These are phyloP conservation scores for Cladosporium oxysporum DNA, from an alignment of 2,329 filamentous ascomycete species.

Conservation along the genomic window DNA sequence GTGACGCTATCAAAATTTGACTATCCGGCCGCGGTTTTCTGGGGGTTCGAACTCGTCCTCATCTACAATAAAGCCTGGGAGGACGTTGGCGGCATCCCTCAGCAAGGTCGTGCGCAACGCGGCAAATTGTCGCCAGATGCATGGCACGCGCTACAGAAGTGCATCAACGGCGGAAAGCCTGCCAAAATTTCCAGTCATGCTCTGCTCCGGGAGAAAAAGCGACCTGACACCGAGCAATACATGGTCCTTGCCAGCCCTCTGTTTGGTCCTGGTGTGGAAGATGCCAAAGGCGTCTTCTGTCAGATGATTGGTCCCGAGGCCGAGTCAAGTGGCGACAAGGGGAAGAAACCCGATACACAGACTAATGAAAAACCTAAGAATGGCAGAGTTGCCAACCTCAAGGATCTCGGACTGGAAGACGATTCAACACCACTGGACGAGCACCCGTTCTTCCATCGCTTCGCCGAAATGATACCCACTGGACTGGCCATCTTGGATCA, in stretches of 20 bases:
- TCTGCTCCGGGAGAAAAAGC: constrained; percentile 20
- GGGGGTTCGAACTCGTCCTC: constrained; percentile 41
- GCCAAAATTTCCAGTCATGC: constrained; percentile 27
- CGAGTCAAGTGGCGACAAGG: not conserved
- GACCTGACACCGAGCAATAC: constrained; percentile 18
- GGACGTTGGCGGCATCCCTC: constrained; percentile 36
- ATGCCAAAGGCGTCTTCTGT: constrained; percentile 26
- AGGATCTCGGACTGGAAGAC: constrained; percentile 3
- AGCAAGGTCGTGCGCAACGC: constrained; percentile 40
- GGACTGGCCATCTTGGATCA: constrained; percentile 50
- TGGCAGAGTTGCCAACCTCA: not conserved
- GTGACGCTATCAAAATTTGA: constrained; percentile 42
- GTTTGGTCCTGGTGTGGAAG: constrained; percentile 9
- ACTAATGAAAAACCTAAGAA: not conserved
- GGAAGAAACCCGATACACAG: not conserved
- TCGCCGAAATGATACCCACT: constrained; percentile 49
- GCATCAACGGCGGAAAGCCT: constrained; percentile 31
- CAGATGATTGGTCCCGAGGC: constrained; percentile 23
- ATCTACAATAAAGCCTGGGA: constrained; percentile 47
- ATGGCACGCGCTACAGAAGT: constrained; percentile 37
- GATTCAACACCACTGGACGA: constrained; percentile 33
- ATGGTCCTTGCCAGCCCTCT: constrained; percentile 32
- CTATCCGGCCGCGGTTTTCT: constrained; percentile 47
- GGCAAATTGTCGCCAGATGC: constrained; percentile 39
- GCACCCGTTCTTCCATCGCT: constrained; percentile 47